Conservation (phyloP, 768 basidiomycete genomes). For the Termitomyces eurrhizus region DNA sequence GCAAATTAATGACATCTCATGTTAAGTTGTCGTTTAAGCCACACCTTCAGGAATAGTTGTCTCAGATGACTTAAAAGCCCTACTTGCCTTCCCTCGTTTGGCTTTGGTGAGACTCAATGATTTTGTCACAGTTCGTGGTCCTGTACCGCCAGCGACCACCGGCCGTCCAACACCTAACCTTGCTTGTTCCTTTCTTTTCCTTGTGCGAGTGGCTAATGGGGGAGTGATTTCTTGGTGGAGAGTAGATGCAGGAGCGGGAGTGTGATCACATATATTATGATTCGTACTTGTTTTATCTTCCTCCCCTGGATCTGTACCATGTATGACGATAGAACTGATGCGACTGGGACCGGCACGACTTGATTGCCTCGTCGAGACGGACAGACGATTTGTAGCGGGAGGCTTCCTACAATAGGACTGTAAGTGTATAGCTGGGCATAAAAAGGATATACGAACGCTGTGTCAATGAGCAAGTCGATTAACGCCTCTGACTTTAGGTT, state of each 20-base stretch:
- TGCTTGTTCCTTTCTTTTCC: constrained; percentile 73
- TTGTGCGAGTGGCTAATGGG: constrained; percentile 37
- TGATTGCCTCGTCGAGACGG: constrained; percentile 30
- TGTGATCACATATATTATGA: constrained; percentile 14
- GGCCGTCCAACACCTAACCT: constrained; percentile 73
- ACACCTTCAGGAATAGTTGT: constrained; percentile 50
- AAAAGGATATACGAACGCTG: constrained; percentile 33
- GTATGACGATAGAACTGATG: constrained; percentile 43
- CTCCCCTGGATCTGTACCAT: constrained; percentile 46
- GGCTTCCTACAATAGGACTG: constrained; percentile 5
- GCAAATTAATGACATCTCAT: neutral
- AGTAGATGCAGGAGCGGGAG: constrained; percentile 14
- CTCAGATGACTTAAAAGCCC: constrained; percentile 45
- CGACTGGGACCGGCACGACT: constrained; percentile 38
- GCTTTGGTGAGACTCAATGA: constrained; percentile 47
- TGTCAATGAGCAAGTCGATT: constrained; percentile 68
- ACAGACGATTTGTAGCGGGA: constrained; percentile 26
- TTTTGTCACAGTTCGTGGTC: constrained; percentile 63
- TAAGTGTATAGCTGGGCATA: constrained; percentile 1
- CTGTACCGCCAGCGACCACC: constrained; percentile 57
- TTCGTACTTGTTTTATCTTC: constrained; percentile 23
- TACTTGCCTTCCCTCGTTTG: constrained; percentile 49
- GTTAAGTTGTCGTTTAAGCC: neutral
- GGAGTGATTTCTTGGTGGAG: constrained; percentile 24
- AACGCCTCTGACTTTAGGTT: constrained; percentile 79